phyloP scores from a whole-genome alignment of 164 flowering plant genomes.

The Macadamia integrifolia region DNA sequence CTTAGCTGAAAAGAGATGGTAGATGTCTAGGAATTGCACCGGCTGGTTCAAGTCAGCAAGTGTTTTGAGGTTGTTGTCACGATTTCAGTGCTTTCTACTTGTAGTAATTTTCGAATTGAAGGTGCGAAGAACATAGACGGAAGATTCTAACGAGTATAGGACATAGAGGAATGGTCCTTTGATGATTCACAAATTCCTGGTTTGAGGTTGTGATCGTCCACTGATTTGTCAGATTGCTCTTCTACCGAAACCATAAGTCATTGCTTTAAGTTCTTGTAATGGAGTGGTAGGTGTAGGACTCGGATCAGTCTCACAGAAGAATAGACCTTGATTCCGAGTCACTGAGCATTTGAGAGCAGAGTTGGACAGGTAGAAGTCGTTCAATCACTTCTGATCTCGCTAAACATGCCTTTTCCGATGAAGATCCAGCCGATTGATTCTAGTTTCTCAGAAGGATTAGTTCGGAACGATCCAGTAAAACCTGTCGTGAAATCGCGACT shows the following conservation, averaged over 20 bases:
- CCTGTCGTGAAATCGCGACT: constrained; percentile 71
- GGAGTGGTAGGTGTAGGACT: too few species aligned
- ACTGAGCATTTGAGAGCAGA: not conserved
- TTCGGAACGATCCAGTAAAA: constrained; percentile 37
- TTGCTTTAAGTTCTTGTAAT: too few species aligned
- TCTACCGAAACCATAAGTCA: not conserved
- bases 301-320: too few species aligned
- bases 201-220: too few species aligned
- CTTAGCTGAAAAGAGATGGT: constrained; percentile 1
- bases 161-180: too few species aligned
- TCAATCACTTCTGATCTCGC: not conserved
- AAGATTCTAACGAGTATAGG: too few species aligned
- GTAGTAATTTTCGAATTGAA: too few species aligned
- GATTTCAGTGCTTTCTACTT: too few species aligned
- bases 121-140: too few species aligned
- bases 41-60: not conserved
- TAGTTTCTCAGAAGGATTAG: constrained; percentile 11
- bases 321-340: not conserved
- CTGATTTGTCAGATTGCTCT: too few species aligned
- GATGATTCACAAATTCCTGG: too few species aligned
- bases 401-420: constrained; percentile 49
- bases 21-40: not conserved
- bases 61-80: too few species aligned
- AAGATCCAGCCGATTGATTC: constrained; percentile 83
- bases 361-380: not conserved